Conservation (phyloP, 805 yeast species). For the Candida hungchunana region DNA sequence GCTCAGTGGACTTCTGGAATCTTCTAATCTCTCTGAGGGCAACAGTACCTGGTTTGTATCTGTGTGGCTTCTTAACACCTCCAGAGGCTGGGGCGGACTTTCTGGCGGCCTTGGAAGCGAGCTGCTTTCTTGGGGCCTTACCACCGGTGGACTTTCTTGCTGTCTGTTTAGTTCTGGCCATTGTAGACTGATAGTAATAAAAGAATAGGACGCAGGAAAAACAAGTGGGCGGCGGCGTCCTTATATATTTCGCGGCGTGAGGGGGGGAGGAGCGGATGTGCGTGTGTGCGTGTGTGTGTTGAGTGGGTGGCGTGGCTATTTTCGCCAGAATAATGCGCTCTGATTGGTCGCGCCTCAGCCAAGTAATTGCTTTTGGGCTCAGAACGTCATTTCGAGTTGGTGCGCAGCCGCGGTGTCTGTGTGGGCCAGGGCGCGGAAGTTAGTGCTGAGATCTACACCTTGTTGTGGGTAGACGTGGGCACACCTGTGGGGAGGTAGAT, state of each 20-base stretch:
- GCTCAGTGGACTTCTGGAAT: conserved; percentile 94
- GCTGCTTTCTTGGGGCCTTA: conserved; percentile 93
- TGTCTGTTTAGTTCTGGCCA: conserved; percentile 94
- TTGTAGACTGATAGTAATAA: conserved; percentile 27
- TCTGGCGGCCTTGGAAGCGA: conserved; percentile 91
- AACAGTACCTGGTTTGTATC: conserved; percentile 96
- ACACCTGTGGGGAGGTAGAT: too few relatives aligned
- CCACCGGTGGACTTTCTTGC: conserved; percentile 96
- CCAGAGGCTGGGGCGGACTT: conserved; percentile 89
- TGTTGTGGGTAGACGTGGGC: too few relatives aligned
- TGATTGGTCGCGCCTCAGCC: too few relatives aligned
- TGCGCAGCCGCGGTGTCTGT: too few relatives aligned
- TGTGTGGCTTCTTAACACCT: conserved; percentile 92
- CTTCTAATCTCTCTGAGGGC: conserved; percentile 96
- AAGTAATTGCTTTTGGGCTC: too few relatives aligned
- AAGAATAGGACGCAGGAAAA: background rate
- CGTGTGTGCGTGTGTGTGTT: background rate
- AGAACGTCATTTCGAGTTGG: too few relatives aligned
- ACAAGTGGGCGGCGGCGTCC: background rate
- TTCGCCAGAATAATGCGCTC: too few relatives aligned
- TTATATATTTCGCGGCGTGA: background rate
- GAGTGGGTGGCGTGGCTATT: background rate
- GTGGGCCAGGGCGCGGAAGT: too few relatives aligned
- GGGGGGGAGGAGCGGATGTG: background rate
- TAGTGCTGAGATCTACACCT: too few relatives aligned